phyloP scores from a whole-genome alignment of 208 protist species.

The Borovskyia barvae region DNA sequence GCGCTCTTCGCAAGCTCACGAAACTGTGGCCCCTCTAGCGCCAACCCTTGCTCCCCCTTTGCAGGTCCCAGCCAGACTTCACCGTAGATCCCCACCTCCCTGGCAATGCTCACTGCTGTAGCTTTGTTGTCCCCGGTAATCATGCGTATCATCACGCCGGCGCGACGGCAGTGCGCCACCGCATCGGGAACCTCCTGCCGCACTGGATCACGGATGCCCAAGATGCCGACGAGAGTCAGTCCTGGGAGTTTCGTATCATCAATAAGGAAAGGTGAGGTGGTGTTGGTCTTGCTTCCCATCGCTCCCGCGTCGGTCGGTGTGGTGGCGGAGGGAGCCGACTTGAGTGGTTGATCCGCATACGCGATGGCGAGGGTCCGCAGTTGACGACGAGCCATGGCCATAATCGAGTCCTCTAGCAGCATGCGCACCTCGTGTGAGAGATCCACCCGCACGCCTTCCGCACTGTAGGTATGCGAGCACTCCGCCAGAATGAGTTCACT shows the following conservation, averaged over 20 bases:
- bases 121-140: constrained; percentile 94
- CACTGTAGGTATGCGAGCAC: constrained; percentile 39
- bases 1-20: constrained; percentile 67
- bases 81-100: constrained; percentile 30
- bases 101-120: constrained; percentile 93
- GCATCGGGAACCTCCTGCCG: constrained; percentile 91
- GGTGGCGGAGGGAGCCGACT: not conserved
- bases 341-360: constrained; percentile 35
- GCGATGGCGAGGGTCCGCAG: constrained; percentile 78
- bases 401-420: constrained; percentile 44
- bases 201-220: constrained; percentile 94
- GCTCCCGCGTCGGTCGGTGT: not conserved
- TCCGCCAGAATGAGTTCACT: constrained; percentile 59
- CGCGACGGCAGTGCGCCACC: constrained; percentile 81
- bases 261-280: constrained; percentile 38
- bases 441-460: constrained; percentile 23
- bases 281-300: constrained; percentile 24
- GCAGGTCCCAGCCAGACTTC: constrained; percentile 17
- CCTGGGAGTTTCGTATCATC: constrained; percentile 9
- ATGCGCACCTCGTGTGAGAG: constrained; percentile 35
- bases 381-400: constrained; percentile 43
- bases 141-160: constrained; percentile 96
- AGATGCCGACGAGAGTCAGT: constrained; percentile 58
- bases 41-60: constrained; percentile 28
- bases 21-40: constrained; percentile 90